Evolutionary conservation across 148 eudicot species (phyloP), one percentile per base, ranked within the genome.

Genomic region (Talinum fruticosum): DNA sequence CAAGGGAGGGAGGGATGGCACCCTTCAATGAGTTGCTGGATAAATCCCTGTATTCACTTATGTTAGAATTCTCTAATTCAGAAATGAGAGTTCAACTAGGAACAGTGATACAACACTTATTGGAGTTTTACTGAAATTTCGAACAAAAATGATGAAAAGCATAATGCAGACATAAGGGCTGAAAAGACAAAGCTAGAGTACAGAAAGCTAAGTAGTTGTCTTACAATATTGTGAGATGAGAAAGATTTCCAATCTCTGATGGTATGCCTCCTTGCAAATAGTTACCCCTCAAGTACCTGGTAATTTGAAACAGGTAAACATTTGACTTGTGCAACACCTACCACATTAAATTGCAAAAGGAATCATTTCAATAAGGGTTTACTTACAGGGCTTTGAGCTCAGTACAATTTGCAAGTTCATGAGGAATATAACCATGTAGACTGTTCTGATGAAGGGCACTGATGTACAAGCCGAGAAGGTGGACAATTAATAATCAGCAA

Each of bases 201-300:
- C 30, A 35, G 38, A 71, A 2, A 30, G 4, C 24, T 78, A 32
- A 61, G 34, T 28, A 28, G 53, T 26, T 57, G 73, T 91, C 34
- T 86, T 90, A 96, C 99, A 96, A 71, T 76, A 96, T 91, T 59
- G 85, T 89, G 49, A 96, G 89, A 32, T 73, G 71, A 76, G 97
- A 87, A 75, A 96, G 92, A 74, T 96, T 93, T 79, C 97, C 99
- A 70, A 96, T 88, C 82, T 86, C 85, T 33, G 97, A 84, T 36
- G 97, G 99, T 86, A 96, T 91, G 78, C 97, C 99, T 53, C 99
- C 99, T 84, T 96, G 97, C 66, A 96, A 87, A 86, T 88, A 93
- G 80, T 96, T 96, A 74, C 83, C 89, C 81, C 94, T 88, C 86
- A 96, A 83, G 83, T 96, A 96, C 87, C 99, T 96, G 81, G 0